These are phyloP conservation scores for Apiospora marii DNA, from an alignment of 2,329 filamentous ascomycete genomes.

Conservation along the genomic window DNA sequence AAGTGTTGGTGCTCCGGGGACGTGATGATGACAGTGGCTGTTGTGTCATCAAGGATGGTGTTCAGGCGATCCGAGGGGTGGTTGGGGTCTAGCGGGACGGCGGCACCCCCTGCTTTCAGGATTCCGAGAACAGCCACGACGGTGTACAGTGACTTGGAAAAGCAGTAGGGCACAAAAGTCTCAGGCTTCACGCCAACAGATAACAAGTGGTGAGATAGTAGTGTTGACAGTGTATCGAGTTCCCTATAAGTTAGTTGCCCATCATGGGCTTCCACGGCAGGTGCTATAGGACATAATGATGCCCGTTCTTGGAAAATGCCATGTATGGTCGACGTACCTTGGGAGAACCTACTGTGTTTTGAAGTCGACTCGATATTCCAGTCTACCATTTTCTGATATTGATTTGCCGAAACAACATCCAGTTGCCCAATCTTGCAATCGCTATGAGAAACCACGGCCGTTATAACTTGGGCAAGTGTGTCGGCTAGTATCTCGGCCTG, in stretches of 20 bases:
- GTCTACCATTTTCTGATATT: conserved; percentile 19
- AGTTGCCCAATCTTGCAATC: conserved; percentile 8
- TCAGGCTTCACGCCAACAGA: neutral
- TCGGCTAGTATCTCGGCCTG: conserved; percentile 24
- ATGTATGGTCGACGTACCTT: conserved; percentile 23
- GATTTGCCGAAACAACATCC: conserved; percentile 9
- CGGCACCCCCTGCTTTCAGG: conserved; percentile 44
- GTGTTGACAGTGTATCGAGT: conserved; percentile 7
- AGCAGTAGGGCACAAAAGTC: conserved; percentile 41
- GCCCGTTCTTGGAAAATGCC: conserved; percentile 24
- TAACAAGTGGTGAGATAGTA: neutral
- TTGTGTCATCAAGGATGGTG: conserved; percentile 21
- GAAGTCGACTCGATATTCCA: conserved; percentile 23
- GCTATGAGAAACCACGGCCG: conserved; percentile 14
- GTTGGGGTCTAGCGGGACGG: conserved; percentile 31
- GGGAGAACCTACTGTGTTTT: neutral
- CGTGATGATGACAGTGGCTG: conserved; percentile 22
- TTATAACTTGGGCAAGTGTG: conserved; percentile 20
- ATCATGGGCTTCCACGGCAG: conserved; percentile 24
- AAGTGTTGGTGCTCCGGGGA: conserved; percentile 12
- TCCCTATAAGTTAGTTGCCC: conserved; percentile 19
- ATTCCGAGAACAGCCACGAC: conserved; percentile 44
- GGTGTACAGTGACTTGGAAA: conserved; percentile 45
- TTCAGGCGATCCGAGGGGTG: conserved; percentile 21
- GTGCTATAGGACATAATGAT: neutral